Evolutionary conservation across 768 basidiomycete genomes (phyloP), one percentile per base, ranked within the genome.

Genomic region (Lactifluus piperatus): DNA sequence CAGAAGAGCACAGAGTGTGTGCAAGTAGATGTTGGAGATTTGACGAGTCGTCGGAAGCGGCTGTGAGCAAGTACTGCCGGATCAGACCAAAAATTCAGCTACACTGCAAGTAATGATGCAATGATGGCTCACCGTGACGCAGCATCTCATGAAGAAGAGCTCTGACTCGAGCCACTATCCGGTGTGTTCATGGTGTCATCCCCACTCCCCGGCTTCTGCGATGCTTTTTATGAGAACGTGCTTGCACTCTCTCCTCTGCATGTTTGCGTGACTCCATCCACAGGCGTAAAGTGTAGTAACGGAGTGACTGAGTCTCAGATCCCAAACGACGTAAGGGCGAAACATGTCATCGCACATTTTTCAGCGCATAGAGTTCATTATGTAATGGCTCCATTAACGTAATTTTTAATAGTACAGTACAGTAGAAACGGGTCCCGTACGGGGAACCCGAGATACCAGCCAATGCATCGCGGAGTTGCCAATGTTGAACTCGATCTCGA

Each of bases 261-360:
- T 75, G 68, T 64, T 78, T 77, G 66, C 83, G 75, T 5, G 84
- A 83, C 67, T 86, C 82, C 51, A 80, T 79, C 84, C 85, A 86
- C 51, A 85, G 76, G 43, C 69, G 75, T 51, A 86, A 76, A 29
- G 86, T 87, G 61, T 85, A 86, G 56, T 84, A 76, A 68, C 86
- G 82, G 34, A 88, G 71, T 45, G 83, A 76, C 65, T 79, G 82
- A 18, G 86, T n/a, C n/a, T n/a, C n/a, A n/a, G n/a, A n/a, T n/a
- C n/a, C n/a, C n/a, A n/a, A n/a, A n/a, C n/a, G n/a, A n/a, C n/a
- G n/a, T n/a, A n/a, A n/a, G n/a, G n/a, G n/a, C n/a, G n/a, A n/a
- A n/a, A n/a, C n/a, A n/a, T n/a, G n/a, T n/a, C n/a, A n/a, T n/a
- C n/a, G n/a, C n/a, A n/a, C n/a, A n/a, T n/a, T n/a, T n/a, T n/a